Evolutionary conservation across 2,329 filamentous ascomycete genomes (phyloP), one percentile per base, ranked within the genome.

Genomic region (Colletotrichum euphorbiae): DNA sequence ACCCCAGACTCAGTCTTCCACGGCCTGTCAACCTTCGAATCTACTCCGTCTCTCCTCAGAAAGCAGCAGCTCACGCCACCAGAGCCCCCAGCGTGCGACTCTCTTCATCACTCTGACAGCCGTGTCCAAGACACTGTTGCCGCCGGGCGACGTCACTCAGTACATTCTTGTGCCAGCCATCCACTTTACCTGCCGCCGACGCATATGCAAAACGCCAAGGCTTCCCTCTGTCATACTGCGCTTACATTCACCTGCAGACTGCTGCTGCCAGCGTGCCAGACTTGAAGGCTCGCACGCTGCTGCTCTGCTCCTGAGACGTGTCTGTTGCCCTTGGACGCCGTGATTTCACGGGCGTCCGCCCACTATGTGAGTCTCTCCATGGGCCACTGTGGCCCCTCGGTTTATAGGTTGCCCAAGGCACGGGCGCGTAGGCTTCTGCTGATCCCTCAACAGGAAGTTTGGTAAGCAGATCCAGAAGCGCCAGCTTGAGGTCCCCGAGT

Each of bases 391-490:
- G 15, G 21, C 24, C 31, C 42, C 19, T 46, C 40, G 7, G 28
- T 8, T n/a, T 40, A 28, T 40, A 31, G 42, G 43, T 67, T n/a
- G 15, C n/a, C 13, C 12, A 24, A 8, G 24, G 40, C n/a, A 45
- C 33, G 31, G 31, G 48, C 36, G 24, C 36, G 19, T 40, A 24
- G 43, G 38, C 40, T 17, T 62, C 15, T 12, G 52, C 64, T 68
- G 28, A 70, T 6, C 13, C 57, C 24, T 43, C 67, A 71, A 58
- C 76, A 99, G 95, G 96, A 99, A 99, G 89, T 99, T 99, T 85
- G 96, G 96, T 81, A 99, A 99, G 86, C 93, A 98, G 80, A 97
- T 99, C 74, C 96, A 98, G 85, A 97, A 97, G 85, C 91, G 94
- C 79, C 96, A 99, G 87, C 93, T 99, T 76, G 96, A 99, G 80